A percentile compares a stretch with the other conserved stretches of the same genome.
These are phyloP conservation scores for Colletotrichum ledebouriae DNA, from an alignment of 2,329 filamentous ascomycete species.

Conservation along the genomic window DNA sequence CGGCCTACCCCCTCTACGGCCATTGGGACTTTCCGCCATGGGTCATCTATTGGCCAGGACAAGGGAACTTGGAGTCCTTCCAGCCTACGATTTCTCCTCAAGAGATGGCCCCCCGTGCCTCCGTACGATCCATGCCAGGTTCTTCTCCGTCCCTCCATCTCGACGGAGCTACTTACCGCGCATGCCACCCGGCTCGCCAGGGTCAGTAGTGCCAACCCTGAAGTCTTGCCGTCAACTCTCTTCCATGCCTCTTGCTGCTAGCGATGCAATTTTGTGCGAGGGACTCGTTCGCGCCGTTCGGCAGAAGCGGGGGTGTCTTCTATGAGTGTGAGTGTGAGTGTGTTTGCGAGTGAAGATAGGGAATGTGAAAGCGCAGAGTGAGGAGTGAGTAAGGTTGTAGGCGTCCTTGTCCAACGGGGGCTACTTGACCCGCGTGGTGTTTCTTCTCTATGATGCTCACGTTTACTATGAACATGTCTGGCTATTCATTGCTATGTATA, in stretches of 20 bases:
- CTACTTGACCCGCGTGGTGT: slow-evolving; percentile 24
- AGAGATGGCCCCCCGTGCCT: slow-evolving; percentile 45
- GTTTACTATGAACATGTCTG: slow-evolving; percentile 9
- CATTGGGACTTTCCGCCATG: slow-evolving; percentile 26
- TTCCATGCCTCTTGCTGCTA: slow-evolving; percentile 37
- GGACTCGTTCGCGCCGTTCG: slow-evolving; percentile 38
- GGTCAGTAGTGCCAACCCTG: slow-evolving; percentile 40
- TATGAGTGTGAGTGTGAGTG: slow-evolving; percentile 19
- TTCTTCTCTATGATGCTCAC: slow-evolving; percentile 19
- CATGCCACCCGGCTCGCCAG: slow-evolving; percentile 39
- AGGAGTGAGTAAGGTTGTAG: neutral
- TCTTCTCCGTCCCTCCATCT: slow-evolving; percentile 52
- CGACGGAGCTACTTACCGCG: slow-evolving; percentile 46
- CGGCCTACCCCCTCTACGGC: slow-evolving; percentile 48
- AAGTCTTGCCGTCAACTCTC: slow-evolving; percentile 41
- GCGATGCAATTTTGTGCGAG: slow-evolving; percentile 42
- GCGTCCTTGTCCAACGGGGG: slow-evolving; percentile 25
- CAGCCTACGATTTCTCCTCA: slow-evolving; percentile 42
- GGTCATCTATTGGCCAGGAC: slow-evolving; percentile 47
- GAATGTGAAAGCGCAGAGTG: slow-evolving; percentile 13
- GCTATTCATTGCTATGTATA: slow-evolving; percentile 10
- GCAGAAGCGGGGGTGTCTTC: slow-evolving; percentile 42
- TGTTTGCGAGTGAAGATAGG: slow-evolving; percentile 9
- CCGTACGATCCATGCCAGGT: slow-evolving; percentile 46
- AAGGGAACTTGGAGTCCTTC: slow-evolving; percentile 37